Evolutionary conservation across 805 yeast genomes (phyloP).

Genomic region (Candida nonsorbophila): DNA sequence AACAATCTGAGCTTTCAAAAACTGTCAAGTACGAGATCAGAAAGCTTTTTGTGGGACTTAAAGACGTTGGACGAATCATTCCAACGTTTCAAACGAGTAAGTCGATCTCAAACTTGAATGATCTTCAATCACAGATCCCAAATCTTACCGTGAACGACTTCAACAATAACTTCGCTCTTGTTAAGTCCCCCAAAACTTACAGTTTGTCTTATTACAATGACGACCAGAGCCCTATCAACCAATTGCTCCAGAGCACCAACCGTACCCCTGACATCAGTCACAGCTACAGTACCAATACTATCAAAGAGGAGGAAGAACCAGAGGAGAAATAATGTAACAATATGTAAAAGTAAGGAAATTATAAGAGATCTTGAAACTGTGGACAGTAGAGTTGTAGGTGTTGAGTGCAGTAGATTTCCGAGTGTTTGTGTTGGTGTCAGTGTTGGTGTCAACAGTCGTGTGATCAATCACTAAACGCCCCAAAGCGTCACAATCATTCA

Average conservation of each 20-base stretch:
- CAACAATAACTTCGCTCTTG: slow-evolving; percentile 17
- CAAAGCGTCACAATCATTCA: too few species aligned
- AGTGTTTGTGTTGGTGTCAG: too few species aligned
- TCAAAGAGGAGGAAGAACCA: slow-evolving; percentile 37
- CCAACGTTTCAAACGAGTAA: slow-evolving; percentile 27
- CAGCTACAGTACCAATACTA: slow-evolving; percentile 32
- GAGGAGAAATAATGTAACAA: slow-evolving; percentile 10
- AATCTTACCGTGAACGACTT: slow-evolving; percentile 11
- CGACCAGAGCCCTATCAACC: slow-evolving; percentile 30
- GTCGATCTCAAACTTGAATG: slow-evolving; percentile 16
- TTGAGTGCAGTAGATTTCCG: not conserved
- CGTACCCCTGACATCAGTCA: slow-evolving; percentile 15
- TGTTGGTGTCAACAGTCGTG: not conserved
- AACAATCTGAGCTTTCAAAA: slow-evolving; percentile 26
- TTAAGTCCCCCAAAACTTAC: slow-evolving; percentile 38
- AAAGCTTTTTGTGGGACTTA: slow-evolving; percentile 23
- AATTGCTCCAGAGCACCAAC: slow-evolving; percentile 20
- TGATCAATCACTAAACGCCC: not conserved
- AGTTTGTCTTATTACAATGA: slow-evolving; percentile 31
- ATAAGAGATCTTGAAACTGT: too few species aligned
- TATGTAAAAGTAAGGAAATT: not conserved
- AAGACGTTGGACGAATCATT: slow-evolving; percentile 25
- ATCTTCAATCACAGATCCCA: slow-evolving; percentile 9
- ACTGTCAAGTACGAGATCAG: slow-evolving; percentile 29
- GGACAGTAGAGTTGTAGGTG: too few species aligned